Evolutionary conservation across 768 basidiomycete genomes (phyloP).

Genomic region (Tulasnella sp.): DNA sequence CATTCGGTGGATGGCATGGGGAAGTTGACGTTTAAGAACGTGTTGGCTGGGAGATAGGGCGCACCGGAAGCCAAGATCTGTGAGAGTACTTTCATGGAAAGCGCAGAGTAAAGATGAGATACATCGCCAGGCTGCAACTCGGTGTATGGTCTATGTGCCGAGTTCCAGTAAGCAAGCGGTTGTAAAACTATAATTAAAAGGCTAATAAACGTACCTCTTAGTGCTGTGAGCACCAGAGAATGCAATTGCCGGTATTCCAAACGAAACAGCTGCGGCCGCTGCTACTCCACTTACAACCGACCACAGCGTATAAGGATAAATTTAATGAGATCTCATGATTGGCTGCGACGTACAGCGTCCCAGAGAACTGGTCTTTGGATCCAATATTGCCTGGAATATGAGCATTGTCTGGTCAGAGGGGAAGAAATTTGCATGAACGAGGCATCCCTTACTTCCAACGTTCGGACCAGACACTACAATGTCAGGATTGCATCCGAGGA

Average conservation of each 20-base stretch:
- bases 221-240: slow-evolving; percentile 1
- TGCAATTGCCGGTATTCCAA: slow-evolving; percentile 11
- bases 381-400: neutral
- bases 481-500: slow-evolving; percentile 6
- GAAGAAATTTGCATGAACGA: too few species aligned
- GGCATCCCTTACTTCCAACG: slow-evolving; percentile 1
- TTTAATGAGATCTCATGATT: neutral
- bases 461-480: slow-evolving; percentile 8
- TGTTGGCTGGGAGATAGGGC: neutral
- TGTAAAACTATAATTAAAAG: too few species aligned
- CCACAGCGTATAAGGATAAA: neutral
- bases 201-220: neutral
- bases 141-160: neutral
- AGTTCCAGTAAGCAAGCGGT: neutral
- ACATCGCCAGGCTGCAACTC: neutral
- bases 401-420: neutral
- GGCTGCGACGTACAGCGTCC: slow-evolving; percentile 6
- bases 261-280: neutral
- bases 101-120: neutral
- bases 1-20: neutral
- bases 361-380: neutral
- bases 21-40: slow-evolving; percentile 10
- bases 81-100: neutral
- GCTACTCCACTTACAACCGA: neutral
- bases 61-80: neutral